These are phyloP conservation scores for Vigna mungo DNA, from an alignment of 306 rosid genomes.

Conservation along the genomic window DNA sequence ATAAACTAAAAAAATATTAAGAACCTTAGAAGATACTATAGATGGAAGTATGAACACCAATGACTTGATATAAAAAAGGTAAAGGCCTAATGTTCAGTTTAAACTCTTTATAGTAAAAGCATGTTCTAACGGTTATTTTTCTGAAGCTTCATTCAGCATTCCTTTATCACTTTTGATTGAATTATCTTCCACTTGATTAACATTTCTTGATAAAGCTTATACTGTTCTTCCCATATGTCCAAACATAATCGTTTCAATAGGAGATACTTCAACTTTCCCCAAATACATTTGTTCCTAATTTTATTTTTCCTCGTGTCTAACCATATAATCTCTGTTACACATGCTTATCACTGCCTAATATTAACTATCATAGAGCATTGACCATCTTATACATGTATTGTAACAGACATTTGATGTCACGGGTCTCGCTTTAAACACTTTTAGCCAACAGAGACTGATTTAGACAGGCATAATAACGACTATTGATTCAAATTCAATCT, in stretches of 20 bases:
- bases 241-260: constrained; percentile 32
- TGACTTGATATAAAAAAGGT: neutral
- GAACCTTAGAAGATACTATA: constrained; percentile 16
- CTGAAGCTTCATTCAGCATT: neutral
- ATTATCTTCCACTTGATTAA: constrained; percentile 28
- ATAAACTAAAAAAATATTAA: constrained; percentile 10
- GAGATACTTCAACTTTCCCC: neutral
- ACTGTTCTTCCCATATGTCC: constrained; percentile 6
- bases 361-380: neutral
- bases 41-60: neutral
- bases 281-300: neutral
- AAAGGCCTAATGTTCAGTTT: neutral
- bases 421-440: neutral
- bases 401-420: neutral
- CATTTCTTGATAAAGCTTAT: constrained; percentile 11
- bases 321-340: constrained; percentile 1
- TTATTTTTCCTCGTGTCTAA: constrained; percentile 16
- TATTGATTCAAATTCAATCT: neutral
- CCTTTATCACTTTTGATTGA: neutral
- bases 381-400: neutral
- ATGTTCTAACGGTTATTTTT: neutral
- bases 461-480: neutral
- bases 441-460: constrained; percentile 3
- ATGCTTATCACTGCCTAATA: neutral
- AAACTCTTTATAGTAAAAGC: neutral